Evolutionary conservation across 306 rosid species (phyloP), one percentile per base, ranked within the genome.

Genomic region (Castanea sativa): DNA sequence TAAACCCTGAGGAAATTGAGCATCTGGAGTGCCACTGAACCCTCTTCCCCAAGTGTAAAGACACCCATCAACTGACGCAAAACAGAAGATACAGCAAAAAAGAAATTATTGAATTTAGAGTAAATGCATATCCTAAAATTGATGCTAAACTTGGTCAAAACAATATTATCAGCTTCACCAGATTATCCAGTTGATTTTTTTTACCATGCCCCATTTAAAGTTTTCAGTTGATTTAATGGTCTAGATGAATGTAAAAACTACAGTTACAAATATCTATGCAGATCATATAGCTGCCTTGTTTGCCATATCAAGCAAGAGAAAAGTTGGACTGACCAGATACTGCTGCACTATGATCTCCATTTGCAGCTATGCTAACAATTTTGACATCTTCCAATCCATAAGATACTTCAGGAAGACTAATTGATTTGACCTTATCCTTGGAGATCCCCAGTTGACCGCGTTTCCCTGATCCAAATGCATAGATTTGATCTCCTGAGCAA

Each of bases 281-380:
- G 27, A 67, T 33, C 41, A 60, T 35, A 67, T 19, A 5, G 30
- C 14, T 59, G 20, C 38, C 11, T 74, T 29, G 3, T 19, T 20
- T 16, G 55, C 63, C 64, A 73, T 61, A 79, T 78, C 30, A 60
- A 72, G 86, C n/a, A 57, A 78, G 25, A 49, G 71, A 73, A 76
- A 65, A 55, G 73, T 69, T 16, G 73, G 33, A 77, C 78, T 79
- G 77, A 95, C 98, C 83, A 71, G 96, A 86, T 84, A 92, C 51
- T 71, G 98, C 91, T 53, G 96, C 89, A 85, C 97, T 95, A n/a
- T 93, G 98, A 87, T 95, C 98, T 76, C 99, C 99, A 79, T 83
- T 92, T 73, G 99, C 96, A 76, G 89, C 72, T 69, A 93, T 75
- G 79, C 85, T 77, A 43, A 76, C 77, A 6, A 91, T 81, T 69